Conservation (phyloP, 73 alveolate genomes). For the Paramecium biaurelia region DNA sequence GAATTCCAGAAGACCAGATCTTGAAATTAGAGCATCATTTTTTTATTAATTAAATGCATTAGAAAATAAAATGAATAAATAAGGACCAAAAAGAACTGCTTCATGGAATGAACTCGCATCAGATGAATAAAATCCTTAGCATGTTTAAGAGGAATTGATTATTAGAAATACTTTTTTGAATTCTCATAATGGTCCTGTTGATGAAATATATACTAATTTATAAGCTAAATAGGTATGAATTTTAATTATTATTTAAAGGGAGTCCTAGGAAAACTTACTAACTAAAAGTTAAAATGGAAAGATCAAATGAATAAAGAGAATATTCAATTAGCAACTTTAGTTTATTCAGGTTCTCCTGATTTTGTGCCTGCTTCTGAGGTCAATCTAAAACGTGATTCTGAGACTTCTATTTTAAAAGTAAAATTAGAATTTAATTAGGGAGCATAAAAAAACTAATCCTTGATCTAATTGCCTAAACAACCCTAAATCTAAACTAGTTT, state of each 20-base stretch:
- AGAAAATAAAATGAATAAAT: conserved; percentile 68
- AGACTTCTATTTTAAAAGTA: not conserved
- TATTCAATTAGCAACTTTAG: not conserved
- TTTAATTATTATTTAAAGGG: not conserved
- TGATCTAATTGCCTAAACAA: not conserved
- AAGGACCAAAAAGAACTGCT: conserved; percentile 75
- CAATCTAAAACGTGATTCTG: not conserved
- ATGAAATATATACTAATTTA: conserved; percentile 59
- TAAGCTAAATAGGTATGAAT: conserved; percentile 16
- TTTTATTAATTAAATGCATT: conserved; percentile 74
- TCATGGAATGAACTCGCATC: conserved; percentile 79
- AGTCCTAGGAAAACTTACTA: not conserved
- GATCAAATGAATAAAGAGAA: conserved; percentile 4
- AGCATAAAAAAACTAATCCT: not conserved
- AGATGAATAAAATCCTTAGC: conserved; percentile 60
- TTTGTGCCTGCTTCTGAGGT: conserved; percentile 22
- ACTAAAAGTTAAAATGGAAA: conserved; percentile 19
- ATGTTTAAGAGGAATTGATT: conserved; percentile 80
- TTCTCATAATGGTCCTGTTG: conserved; percentile 88
- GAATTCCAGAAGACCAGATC: conserved; percentile 90
- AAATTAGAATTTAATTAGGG: not conserved
- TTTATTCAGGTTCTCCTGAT: conserved; percentile 46
- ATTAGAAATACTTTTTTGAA: conserved; percentile 86
- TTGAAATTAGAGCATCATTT: conserved; percentile 80
- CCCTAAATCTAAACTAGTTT: not conserved